Evolutionary conservation across 1,139 yeast genomes (phyloP), one percentile per base, ranked within the genome.

Genomic region (Kodamaea suecica): DNA sequence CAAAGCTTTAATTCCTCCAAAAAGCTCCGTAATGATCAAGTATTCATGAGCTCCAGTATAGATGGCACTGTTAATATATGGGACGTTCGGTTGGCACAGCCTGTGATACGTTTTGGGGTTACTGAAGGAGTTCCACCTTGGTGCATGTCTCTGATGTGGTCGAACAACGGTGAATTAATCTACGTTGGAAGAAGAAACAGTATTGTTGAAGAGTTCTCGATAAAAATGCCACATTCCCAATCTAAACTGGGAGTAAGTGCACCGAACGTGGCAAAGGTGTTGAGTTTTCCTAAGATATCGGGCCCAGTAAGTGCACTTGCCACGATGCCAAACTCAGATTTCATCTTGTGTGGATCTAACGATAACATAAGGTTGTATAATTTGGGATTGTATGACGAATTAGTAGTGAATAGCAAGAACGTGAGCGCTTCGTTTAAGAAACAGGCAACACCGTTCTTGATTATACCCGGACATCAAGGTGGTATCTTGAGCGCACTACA

Each of bases 131-230:
- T 80, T 0, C 96, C 97, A 1, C 98, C 98, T 0, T 92, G 97
- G 97, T 84, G 95, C 59, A 81, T 84, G 75, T 76, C 87, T n/a
- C 80, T 95, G 1, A 77, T 87, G 35, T 94, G 97, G 97, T 82
- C 95, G 4, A 69, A 71, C 37, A 81, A 82, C 49, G 98, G 98
- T 6, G 81, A 85, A 40, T 70, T 66, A 31, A 72, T 90, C 10
- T 92, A 73, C 50, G 88, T 81, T 3, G 98, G 98, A 1, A 73
- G 98, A 44, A 75, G 98, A 55, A 92, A 90, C 55, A 83, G 94
- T 30, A 72, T 83, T 0, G 88, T 90, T 4, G 97, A 92, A 47
- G 95, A 87, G 55, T 81, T 80, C 42, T 87, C 88, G 30, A 52
- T 92, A 11, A 76, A 81, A 32, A 77, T 75, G 73, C 78, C 84